Conservation (phyloP, 2,329 filamentous ascomycete genomes). For the Neospermospora avenae region DNA sequence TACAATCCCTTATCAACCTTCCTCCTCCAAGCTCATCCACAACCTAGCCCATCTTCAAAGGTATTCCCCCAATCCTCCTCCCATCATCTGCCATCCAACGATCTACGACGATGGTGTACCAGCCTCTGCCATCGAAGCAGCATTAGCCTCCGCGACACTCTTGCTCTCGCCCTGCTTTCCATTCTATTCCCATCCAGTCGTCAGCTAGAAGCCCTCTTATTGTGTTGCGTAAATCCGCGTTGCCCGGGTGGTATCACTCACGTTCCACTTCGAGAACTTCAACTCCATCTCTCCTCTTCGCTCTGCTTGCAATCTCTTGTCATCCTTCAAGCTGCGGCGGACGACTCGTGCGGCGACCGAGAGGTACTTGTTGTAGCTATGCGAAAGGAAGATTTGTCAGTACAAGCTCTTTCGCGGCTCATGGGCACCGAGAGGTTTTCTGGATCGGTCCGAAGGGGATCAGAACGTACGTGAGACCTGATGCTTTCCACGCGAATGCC, state of each 20-base stretch:
- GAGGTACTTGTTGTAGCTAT: conserved; percentile 99
- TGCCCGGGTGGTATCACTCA: conserved; percentile 48
- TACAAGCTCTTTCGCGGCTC: conserved; percentile 20
- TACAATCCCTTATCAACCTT: conserved; percentile 25
- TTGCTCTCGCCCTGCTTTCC: conserved; percentile 91
- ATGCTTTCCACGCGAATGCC: conserved; percentile 97
- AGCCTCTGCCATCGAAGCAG: conserved; percentile 35
- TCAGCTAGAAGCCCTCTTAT: conserved; percentile 6
- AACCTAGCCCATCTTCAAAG: background rate
- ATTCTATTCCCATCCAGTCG: conserved; percentile 56
- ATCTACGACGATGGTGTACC: conserved; percentile 14
- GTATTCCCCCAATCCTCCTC: background rate
- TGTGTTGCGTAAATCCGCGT: background rate
- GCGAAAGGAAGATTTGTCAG: conserved; percentile 38
- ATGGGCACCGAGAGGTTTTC: conserved; percentile 7
- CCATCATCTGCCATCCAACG: background rate
- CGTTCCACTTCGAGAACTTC: conserved; percentile 92
- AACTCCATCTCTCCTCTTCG: conserved; percentile 86
- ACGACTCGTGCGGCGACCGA: conserved; percentile 91
- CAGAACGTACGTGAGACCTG: conserved; percentile 65
- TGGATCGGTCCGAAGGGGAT: too few relatives aligned
- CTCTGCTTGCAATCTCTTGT: conserved; percentile 82
- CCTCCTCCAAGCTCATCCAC: conserved; percentile 1
- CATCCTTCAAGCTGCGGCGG: conserved; percentile 95
- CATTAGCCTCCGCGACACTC: conserved; percentile 61